Base-by-base conservation (phyloP, 129 eudicot species). In the Sambucus nigra region DNA sequence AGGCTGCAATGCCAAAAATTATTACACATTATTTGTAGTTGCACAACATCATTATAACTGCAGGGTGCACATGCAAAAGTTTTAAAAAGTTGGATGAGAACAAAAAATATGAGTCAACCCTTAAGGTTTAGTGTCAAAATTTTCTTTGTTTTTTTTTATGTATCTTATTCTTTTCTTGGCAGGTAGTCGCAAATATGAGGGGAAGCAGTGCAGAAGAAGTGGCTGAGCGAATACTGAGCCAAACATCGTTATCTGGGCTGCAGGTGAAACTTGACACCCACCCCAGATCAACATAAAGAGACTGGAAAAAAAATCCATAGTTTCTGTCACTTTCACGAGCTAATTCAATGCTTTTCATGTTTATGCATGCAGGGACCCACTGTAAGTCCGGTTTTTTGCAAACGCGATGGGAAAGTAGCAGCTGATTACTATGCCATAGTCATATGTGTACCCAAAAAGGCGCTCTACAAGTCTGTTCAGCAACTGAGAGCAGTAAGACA, bases 181-280 rank as follows among this genome's bases (percentile, higher is more conserved):
- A 88, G 97, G 93, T 89, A 66, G 79, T 78, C 32, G 93, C 97
- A 59, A 89, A 84, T 71, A 84, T 89, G 97, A 81, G 97, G 70
- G 97, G 97, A 57, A 76, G 66, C 74, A 80, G 79, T 55, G 79
- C 83, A 7, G 88, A 84, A 71, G 97, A 89, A 69, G 93, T 88
- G 57, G 92, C 97, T 22, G 87, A 78, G 65, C 68, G 93, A 60
- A 67, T 89, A 25, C 75, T 89, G 66, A 76, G 88, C 67, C 95
- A 84, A 67, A 53, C 93, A 40, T 84, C 86, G 7, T 68, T 84
- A 47, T 73, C 88, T 20, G 97, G 97, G 32, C 80, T 89, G 74
- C 95, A 89, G 97, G 97, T 89, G 53, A 64, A 58, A 17, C 25
- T 28, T 58, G n/a, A 10, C 21, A 29, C 7, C 23, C 40, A n/a